Base-by-base conservation (phyloP, 345 rosid species). In the Sonneratia alba region DNA sequence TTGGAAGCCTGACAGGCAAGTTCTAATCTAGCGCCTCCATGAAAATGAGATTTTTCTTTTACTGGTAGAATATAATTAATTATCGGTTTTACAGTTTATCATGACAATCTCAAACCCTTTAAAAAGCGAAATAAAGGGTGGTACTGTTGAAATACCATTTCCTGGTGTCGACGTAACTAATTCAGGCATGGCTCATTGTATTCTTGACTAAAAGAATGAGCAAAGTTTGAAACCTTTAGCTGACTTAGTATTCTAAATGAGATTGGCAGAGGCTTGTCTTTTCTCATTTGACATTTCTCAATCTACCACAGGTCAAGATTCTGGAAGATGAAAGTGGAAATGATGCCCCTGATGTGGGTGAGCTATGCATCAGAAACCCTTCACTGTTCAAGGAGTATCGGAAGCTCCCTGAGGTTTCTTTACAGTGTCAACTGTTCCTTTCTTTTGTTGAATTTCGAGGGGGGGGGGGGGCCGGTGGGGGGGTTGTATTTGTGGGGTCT, bases 21-120 rank as follows among this genome's bases (percentile, higher is more conserved):
- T 27, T 27, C 32, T 27, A 27, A 27, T 27, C 32, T 27, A 27
- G 32, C 32, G 32, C 32, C 32, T 27, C 1, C 32, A 27, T 27
- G 32, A 27, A 27, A 27, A 18, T 27, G 66, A 27, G 27, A 62
- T 2, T 62, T 68, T n/a, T 45, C 43, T 19, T 68, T 8, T 27
- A 27, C 36, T 45, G 3, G 1, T 18, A 36, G n/a, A 72, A 40
- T 7, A 42, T 22, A 27, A 32, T 32, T 63, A 59, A 64, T 34
- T 59, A 27, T 66, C 43, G 55, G 2, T 42, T 68, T 67, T 75
- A 43, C 76, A 95, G 99, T 92, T 95, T 87, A 83, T 95, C 72
- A 95, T 92, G 97, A 93, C 98, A 66, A 85, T 95, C 74, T 83
- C 99, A 73, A 95, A 95, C 80, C 99, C 99, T 57, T 68, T 95